Conservation (phyloP, 257 asterid species). For the Solanum tarapatanum region DNA sequence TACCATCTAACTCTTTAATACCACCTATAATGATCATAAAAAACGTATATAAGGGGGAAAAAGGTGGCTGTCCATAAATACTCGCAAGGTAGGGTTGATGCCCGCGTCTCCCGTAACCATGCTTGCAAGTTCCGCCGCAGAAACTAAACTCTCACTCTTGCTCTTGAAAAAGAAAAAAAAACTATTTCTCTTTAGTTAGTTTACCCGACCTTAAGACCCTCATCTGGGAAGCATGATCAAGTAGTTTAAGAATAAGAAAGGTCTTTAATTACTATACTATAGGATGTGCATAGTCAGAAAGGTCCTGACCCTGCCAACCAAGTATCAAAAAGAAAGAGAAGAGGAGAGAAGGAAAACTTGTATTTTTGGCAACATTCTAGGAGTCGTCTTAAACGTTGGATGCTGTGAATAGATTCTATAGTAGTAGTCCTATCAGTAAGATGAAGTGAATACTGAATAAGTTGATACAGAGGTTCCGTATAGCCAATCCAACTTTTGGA, state of each 20-base stretch:
- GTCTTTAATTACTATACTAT: not conserved
- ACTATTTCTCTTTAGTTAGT: not conserved
- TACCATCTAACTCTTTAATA: not conserved
- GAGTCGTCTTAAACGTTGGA: constrained; percentile 7
- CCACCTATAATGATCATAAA: not conserved
- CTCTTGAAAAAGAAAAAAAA: not conserved
- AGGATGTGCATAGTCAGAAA: not conserved
- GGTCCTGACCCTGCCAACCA: not conserved
- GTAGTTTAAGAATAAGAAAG: not conserved
- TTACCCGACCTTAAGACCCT: not conserved
- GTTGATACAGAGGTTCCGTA: not conserved
- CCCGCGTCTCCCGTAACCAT: not conserved
- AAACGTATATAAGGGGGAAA: not conserved
- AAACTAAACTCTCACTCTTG: not conserved
- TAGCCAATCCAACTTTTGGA: not conserved
- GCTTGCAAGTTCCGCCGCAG: not conserved
- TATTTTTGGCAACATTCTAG: not conserved
- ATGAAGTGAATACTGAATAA: not conserved
- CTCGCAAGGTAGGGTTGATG: not conserved
- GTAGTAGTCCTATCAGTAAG: not conserved
- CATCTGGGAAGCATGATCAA: not conserved
- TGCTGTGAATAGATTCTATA: constrained; percentile 1
- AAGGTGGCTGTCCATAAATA: not conserved
- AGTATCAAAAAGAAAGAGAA: not conserved
- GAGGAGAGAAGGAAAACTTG: not conserved